phyloP scores from a whole-genome alignment of 2,329 filamentous ascomycete genomes.

The Penicillium sp. region DNA sequence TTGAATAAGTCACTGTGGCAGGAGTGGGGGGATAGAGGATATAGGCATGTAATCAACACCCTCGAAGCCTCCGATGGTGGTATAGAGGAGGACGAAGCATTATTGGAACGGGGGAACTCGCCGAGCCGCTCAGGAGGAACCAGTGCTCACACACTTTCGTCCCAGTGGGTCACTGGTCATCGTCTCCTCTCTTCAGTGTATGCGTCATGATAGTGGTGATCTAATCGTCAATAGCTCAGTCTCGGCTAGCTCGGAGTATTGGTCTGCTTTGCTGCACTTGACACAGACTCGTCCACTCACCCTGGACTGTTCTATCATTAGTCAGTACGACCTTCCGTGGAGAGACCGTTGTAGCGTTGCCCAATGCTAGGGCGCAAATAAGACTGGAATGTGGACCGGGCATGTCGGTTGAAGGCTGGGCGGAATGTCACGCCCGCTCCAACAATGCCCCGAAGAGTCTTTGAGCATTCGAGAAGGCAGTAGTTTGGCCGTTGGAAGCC shows the following conservation, averaged over 20 bases:
- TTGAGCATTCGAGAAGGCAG: conserved; percentile 25
- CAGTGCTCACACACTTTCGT: background rate
- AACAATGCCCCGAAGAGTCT: conserved; percentile 34
- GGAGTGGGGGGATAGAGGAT: conserved; percentile 15
- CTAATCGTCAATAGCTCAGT: conserved; percentile 19
- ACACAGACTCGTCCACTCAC: background rate
- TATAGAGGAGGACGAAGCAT: conserved; percentile 4
- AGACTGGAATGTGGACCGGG: conserved; percentile 29
- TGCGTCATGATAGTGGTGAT: conserved; percentile 35
- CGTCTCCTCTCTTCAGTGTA: conserved; percentile 28
- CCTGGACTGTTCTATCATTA: conserved; percentile 11
- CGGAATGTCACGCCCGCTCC: conserved; percentile 34
- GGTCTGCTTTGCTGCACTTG: conserved; percentile 18
- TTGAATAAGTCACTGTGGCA: conserved; percentile 30
- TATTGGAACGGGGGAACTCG: conserved; percentile 16
- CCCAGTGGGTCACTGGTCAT: conserved; percentile 1
- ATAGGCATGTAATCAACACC: conserved; percentile 21
- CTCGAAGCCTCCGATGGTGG: conserved; percentile 7
- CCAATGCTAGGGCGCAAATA: conserved; percentile 21
- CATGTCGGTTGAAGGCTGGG: conserved; percentile 28
- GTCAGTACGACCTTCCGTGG: background rate
- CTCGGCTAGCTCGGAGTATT: conserved; percentile 13
- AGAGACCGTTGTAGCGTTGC: conserved; percentile 13
- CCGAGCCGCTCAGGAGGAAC: conserved; percentile 17
- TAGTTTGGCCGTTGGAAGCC: conserved; percentile 3